Base-by-base conservation (phyloP, 1,284 basidiomycete genomes). In the Puccinia coronata region DNA sequence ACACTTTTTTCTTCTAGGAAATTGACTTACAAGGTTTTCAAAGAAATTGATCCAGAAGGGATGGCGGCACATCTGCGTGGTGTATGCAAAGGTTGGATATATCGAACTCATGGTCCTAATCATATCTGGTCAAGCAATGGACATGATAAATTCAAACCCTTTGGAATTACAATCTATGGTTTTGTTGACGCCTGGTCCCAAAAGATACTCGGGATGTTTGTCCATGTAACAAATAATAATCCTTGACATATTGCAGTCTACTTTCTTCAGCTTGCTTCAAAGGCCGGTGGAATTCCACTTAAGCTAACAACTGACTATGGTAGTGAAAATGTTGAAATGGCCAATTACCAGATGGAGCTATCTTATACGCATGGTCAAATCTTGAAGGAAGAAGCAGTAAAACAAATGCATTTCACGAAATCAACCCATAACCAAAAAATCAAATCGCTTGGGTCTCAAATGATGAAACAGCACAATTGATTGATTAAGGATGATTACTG, bases 351-450 rank as follows among this genome's bases (percentile, higher is more conserved):
- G 28, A 34, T 39, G 20, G 1, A 4, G 0, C n/a, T 74, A 14
- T 57, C 57, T n/a, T 23, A 74, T 39, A 1, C 14, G 18, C 28
- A 53, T 74, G 71, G 12, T 74, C 43, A 43, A 39, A n/a, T 63
- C 1, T 39, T 5, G 20, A 14, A 23, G 3, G 51, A 74, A 12
- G 49, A 74, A 39, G 53, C 72, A 0, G 18, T n/a, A 39, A 39
- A 25, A 43, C 8, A 36, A 25, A 55, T 59, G 41, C 51, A 28
- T 20, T 61, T 39, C n/a, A n/a, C n/a, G n/a, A n/a, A n/a, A n/a
- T n/a, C n/a, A n/a, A n/a, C n/a, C n/a, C n/a, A 73, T 12, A 74
- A 74, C 53, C 72, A 74, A 61, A 74, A 59, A 39, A 74, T 61
- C 53, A 47, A 74, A 43, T 20, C 53, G 12, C 36, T 74, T 8